Conservation (phyloP, 176 grass and related monocot genomes). For the Triticum urartu region DNA sequence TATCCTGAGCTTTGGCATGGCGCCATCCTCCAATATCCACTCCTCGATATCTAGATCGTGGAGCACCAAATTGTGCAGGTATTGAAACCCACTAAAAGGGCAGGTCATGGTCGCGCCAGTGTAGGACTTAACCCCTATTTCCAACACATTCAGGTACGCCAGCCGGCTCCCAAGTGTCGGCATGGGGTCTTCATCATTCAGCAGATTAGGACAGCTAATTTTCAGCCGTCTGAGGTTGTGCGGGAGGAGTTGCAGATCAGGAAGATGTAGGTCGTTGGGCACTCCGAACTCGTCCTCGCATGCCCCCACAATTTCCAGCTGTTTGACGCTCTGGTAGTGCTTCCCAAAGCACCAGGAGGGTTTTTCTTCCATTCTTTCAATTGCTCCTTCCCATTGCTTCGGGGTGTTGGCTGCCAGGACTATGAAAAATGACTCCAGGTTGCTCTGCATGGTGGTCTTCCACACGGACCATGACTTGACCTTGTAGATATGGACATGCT, state of each 20-base stretch:
- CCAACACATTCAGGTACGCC: neutral
- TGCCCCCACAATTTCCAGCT: neutral
- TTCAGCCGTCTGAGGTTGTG: slow-evolving; percentile 5
- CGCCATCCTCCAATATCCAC: slow-evolving; percentile 17
- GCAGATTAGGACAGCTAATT: slow-evolving; percentile 17
- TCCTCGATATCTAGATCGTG: neutral
- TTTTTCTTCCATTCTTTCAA: neutral
- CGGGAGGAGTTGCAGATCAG: neutral
- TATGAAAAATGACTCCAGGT: slow-evolving; percentile 1
- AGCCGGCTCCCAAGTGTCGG: neutral
- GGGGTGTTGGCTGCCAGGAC: neutral
- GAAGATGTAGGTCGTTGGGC: slow-evolving; percentile 1
- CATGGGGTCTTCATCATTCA: slow-evolving; percentile 31
- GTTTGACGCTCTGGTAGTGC: neutral
- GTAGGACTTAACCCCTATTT: slow-evolving; percentile 4
- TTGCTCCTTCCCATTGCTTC: neutral
- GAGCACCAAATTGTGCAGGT: neutral
- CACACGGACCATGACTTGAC: neutral
- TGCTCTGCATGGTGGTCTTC: neutral
- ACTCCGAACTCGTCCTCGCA: neutral
- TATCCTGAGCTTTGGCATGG: slow-evolving; percentile 6
- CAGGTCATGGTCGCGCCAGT: slow-evolving; percentile 16
- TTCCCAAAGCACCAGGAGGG: slow-evolving; percentile 1
- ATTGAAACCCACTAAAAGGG: neutral
- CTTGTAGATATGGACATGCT: slow-evolving; percentile 1